phyloP scores from a whole-genome alignment of 371 early-diverging fungal genomes.

The Encephalitozoon romaleae region DNA sequence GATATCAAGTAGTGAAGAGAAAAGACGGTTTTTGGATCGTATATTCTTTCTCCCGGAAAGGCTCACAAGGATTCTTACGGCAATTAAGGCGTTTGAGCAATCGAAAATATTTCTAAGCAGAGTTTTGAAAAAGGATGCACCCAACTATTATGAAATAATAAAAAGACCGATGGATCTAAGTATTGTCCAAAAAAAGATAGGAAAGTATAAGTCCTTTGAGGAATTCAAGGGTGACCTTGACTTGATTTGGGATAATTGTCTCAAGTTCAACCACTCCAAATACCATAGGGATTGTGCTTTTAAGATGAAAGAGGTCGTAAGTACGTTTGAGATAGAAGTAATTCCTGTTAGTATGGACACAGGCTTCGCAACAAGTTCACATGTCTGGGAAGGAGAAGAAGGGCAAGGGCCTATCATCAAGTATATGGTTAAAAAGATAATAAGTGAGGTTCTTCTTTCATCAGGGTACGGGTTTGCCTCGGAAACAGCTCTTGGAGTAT shows the following conservation, averaged over 20 bases:
- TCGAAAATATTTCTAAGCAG: slow-evolving; percentile 36
- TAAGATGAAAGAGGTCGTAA: slow-evolving; percentile 15
- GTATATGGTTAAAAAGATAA: neutral
- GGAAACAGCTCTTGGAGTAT: neutral
- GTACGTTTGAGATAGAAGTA: slow-evolving; percentile 2
- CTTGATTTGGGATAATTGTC: slow-evolving; percentile 53
- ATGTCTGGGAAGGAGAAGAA: neutral
- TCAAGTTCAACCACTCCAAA: slow-evolving; percentile 45
- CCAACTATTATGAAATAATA: slow-evolving; percentile 78
- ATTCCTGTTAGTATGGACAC: neutral
- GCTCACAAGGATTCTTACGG: slow-evolving; percentile 10
- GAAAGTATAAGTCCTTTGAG: slow-evolving; percentile 36
- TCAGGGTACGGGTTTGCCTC: neutral
- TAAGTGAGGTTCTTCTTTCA: neutral
- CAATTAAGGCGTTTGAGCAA: slow-evolving; percentile 24
- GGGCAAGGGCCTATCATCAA: neutral
- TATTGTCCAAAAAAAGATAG: slow-evolving; percentile 46
- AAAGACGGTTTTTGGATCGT: neutral
- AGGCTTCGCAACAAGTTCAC: neutral
- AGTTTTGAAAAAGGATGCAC: slow-evolving; percentile 57
- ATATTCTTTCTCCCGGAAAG: slow-evolving; percentile 5
- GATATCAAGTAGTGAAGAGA: neutral
- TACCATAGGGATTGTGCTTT: slow-evolving; percentile 39
- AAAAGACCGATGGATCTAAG: slow-evolving; percentile 67
- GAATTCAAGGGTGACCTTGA: slow-evolving; percentile 54